Conservation (phyloP, 2,329 filamentous ascomycete species). For the Penicillium concentricum region DNA sequence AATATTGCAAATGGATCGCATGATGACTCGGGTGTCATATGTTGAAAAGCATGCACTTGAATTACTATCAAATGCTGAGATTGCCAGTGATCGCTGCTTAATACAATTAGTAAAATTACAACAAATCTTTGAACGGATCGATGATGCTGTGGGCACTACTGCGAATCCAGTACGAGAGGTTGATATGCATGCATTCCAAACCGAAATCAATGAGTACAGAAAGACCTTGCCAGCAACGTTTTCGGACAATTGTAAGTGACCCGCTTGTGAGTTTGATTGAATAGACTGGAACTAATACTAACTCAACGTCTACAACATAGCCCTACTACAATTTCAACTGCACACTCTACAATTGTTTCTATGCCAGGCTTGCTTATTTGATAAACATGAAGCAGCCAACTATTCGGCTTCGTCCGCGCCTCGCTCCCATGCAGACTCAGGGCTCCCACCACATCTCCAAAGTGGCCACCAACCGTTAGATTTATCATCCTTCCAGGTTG, state of each 20-base stretch:
- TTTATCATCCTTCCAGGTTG: background rate
- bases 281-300: background rate
- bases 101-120: constrained; percentile 3
- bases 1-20: constrained; percentile 2
- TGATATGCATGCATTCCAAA: constrained; percentile 1
- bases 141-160: constrained; percentile 1
- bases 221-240: background rate
- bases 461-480: background rate
- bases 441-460: background rate
- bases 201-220: background rate
- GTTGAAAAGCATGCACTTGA: background rate
- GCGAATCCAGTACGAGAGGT: background rate
- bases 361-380: constrained; percentile 5
- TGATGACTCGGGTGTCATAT: constrained; percentile 1
- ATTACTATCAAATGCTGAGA: background rate
- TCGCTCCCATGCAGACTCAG: background rate
- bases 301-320: background rate
- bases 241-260: background rate
- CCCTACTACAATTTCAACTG: background rate
- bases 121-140: constrained; percentile 3
- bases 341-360: constrained; percentile 4
- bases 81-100: background rate
- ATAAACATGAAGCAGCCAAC: constrained; percentile 1
- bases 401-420: background rate
- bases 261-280: background rate